These are phyloP conservation scores for Skeletonema tropicum DNA, from an alignment of 108 stramenopile genomes.

Conservation along the genomic window DNA sequence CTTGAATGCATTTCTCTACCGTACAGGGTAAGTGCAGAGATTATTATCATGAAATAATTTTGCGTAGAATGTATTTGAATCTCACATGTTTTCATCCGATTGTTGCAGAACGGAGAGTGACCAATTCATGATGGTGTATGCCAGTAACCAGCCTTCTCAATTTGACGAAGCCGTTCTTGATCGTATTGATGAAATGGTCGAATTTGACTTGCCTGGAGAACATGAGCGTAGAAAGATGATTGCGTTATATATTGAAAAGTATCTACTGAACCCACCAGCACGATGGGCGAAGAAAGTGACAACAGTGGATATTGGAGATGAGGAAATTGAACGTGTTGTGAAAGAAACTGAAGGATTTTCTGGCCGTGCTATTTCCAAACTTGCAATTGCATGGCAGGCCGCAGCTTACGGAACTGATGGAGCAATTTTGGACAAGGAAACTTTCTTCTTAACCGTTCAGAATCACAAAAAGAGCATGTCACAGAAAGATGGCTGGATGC, in stretches of 20 bases:
- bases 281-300: conserved; percentile 80
- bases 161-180: conserved; percentile 98
- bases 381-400: conserved; percentile 99
- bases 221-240: conserved; percentile 94
- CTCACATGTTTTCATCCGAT: no score
- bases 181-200: conserved; percentile 99
- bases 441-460: conserved; percentile 83
- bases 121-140: conserved; percentile 99
- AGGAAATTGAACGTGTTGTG: conserved; percentile 87
- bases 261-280: conserved; percentile 84
- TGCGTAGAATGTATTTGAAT: no score
- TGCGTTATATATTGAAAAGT: conserved; percentile 96
- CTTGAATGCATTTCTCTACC: conserved; percentile 97
- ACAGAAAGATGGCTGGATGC: conserved; percentile 82
- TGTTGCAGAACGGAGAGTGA: conserved; percentile 82
- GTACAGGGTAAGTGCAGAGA: conserved; percentile 66
- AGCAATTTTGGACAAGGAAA: conserved; percentile 76
- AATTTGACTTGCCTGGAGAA: conserved; percentile 88
- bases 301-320: conserved; percentile 81
- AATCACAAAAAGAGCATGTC: conserved; percentile 84
- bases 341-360: conserved; percentile 92
- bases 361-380: conserved; percentile 97
- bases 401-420: conserved; percentile 96
- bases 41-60: no score
- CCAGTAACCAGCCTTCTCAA: conserved; percentile 97